Conservation (phyloP, 2,329 filamentous ascomycete species). For the Stachybotrys chartarum region DNA sequence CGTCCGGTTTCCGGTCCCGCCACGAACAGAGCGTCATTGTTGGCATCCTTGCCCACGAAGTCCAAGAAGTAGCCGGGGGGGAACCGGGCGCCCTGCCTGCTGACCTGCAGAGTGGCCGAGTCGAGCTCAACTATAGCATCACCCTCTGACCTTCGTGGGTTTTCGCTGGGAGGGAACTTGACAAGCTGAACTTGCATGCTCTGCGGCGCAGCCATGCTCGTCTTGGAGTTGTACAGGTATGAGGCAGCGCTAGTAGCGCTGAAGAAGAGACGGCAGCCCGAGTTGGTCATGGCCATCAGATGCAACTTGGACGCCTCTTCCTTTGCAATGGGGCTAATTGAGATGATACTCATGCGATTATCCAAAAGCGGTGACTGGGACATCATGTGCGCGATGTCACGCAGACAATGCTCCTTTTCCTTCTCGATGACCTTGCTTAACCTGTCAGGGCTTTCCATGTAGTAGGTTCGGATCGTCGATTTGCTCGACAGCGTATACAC, state of each 20-base stretch:
- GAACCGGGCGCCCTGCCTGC: conserved; percentile 53
- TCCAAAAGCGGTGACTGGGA: conserved; percentile 64
- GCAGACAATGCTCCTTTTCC: conserved; percentile 51
- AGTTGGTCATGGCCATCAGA: conserved; percentile 83
- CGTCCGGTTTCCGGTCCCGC: conserved; percentile 82
- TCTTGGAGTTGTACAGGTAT: conserved; percentile 53
- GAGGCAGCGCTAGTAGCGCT: conserved; percentile 77
- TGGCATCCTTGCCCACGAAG: conserved; percentile 60
- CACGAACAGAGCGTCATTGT: conserved; percentile 67
- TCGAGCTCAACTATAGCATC: conserved; percentile 38
- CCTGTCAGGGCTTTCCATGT: conserved; percentile 63
- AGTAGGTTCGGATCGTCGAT: conserved; percentile 86
- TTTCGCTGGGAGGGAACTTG: conserved; percentile 69
- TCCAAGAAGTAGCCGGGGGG: conserved; percentile 89
- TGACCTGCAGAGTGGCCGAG: conserved; percentile 41
- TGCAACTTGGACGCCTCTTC: conserved; percentile 77
- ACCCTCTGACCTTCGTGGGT: conserved; percentile 19
- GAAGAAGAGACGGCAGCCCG: conserved; percentile 85
- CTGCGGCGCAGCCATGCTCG: conserved; percentile 65
- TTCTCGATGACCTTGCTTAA: conserved; percentile 60
- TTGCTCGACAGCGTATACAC: conserved; percentile 85
- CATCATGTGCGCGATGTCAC: conserved; percentile 82
- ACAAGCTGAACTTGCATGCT: conserved; percentile 98
- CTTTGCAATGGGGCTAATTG: conserved; percentile 76
- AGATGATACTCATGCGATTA: conserved; percentile 65